Evolutionary conservation across 345 rosid genomes (phyloP), one percentile per base, ranked within the genome.

Genomic region (Psidium guajava): DNA sequence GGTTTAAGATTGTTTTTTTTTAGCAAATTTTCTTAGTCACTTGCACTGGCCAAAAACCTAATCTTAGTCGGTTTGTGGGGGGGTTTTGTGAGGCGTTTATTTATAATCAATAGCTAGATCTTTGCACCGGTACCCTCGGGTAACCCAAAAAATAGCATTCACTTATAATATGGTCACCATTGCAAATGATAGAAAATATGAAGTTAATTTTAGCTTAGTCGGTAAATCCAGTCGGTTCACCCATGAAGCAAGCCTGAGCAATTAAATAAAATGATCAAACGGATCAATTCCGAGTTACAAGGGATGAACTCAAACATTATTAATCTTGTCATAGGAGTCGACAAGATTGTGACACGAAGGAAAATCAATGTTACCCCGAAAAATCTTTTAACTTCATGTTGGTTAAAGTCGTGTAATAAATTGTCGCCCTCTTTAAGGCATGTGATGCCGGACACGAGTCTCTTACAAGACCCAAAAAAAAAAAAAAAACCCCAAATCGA

Each of bases 261-360:
- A 59, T 59, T n/a, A n/a, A 59, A 12, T 58, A n/a, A 58, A 58
- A 58, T 13, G 16, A 58, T 27, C 8, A 27, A 8, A 59, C 5
- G 3, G 28, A 59, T 59, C 69, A 14, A 61, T 61, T 32, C 27
- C 11, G 21, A 61, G 74, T 61, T 28, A 32, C 40, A 28, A 14
- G 21, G 74, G 14, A 61, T 4, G 36, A 0, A 61, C 40, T 27
- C 40, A 61, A 27, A 61, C 40, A 61, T 27, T 59, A 54, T 54
- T 54, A 54, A 54, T 27, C 18, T 36, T 0, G 11, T 40, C 11
- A 0, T 15, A 61, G 0, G 2, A 61, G 1, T 61, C 1, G 11
- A 28, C 21, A 61, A 0, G 21, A 27, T 28, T 4, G 16, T 7
- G 74, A 61, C 74, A 28, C 8, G 22, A 28, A 15, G 42, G 6